Percentiles rank a stretch among this genome's conserved stretches.
phyloP scores from a whole-genome alignment of 495 filamentous ascomycete genomes.

The Rostrohypoxylon terebratum region DNA sequence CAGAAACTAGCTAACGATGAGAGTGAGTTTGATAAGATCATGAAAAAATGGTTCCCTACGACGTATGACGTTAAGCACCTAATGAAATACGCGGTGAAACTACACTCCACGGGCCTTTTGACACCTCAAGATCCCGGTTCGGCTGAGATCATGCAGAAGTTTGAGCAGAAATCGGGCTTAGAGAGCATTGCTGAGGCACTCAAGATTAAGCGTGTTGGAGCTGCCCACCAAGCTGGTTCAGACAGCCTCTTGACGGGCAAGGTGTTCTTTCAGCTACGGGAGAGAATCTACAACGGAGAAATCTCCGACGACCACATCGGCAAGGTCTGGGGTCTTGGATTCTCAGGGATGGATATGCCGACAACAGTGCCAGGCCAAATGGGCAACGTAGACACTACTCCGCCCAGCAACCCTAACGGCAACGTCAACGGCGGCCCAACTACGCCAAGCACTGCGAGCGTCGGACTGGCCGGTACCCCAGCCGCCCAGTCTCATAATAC shows the following conservation, averaged over 20 bases:
- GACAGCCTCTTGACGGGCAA: constrained; percentile 93
- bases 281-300: constrained; percentile 83
- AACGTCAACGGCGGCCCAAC: constrained; percentile 71
- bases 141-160: constrained; percentile 76
- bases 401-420: constrained; percentile 62
- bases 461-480: constrained; percentile 67
- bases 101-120: constrained; percentile 74
- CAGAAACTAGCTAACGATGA: constrained; percentile 86
- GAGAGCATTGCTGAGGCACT: constrained; percentile 95
- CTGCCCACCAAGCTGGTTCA: constrained; percentile 88
- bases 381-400: constrained; percentile 48
- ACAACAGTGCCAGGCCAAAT: constrained; percentile 32
- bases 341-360: constrained; percentile 66
- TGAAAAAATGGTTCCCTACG: constrained; percentile 90
- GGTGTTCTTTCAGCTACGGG: constrained; percentile 89
- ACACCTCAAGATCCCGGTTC: constrained; percentile 72
- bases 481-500: constrained; percentile 68
- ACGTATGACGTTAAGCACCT: constrained; percentile 98
- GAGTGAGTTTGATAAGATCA: constrained; percentile 82
- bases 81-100: constrained; percentile 76
- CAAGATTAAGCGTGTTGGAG: constrained; percentile 85
- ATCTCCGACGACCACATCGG: constrained; percentile 81
- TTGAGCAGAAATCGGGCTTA: constrained; percentile 87
- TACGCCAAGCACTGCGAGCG: constrained; percentile 72
- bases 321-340: constrained; percentile 86